Evolutionary conservation across 768 basidiomycete genomes (phyloP), one percentile per base, ranked within the genome.

Genomic region (Amanita muscaria): DNA sequence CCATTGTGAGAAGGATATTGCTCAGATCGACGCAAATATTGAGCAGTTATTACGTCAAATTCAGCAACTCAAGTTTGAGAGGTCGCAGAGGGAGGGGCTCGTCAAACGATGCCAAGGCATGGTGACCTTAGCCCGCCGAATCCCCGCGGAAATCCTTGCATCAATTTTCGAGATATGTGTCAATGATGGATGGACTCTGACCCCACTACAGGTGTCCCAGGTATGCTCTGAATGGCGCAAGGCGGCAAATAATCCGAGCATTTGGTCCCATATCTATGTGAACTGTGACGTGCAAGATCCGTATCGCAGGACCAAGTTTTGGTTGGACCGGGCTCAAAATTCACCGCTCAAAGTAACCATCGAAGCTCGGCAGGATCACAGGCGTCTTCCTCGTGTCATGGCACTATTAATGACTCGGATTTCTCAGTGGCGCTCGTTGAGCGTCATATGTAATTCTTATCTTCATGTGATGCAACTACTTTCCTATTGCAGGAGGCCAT

Each of bases 171-270:
- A 75, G 47, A 59, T 64, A 30, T 76, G 75, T 56, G 67, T 70
- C 3, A 59, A 58, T 16, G 64, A 66, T 36, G 72, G 74, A 10
- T 79, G 75, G 73, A 70, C 70, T 21, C 66, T 68, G 21, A 74
- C 71, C 15, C 79, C 79, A 15, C 54, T 81, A 11, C 63, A 70
- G 24, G 68, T 67, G 32, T 80, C 78, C 8, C 74, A 77, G 37
- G 76, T 80, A 32, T 82, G 77, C 52, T 66, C 70, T 3, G 62
- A 69, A 40, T 83, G 80, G 80, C 67, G 77, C 44, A 67, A 63
- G 50, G 78, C 76, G 1, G 64, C 74, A 12, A 58, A 56, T 31
- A 61, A 64, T 29, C 76, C 78, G n/a, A 60, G 66, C 16, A 66
- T 78, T 18, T 82, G 79, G 80, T 76, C 77, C 3, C 63, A 70